Evolutionary conservation across 768 basidiomycete species (phyloP), one percentile per base, ranked within the genome.

Genomic region (Lactifluus piperatus): DNA sequence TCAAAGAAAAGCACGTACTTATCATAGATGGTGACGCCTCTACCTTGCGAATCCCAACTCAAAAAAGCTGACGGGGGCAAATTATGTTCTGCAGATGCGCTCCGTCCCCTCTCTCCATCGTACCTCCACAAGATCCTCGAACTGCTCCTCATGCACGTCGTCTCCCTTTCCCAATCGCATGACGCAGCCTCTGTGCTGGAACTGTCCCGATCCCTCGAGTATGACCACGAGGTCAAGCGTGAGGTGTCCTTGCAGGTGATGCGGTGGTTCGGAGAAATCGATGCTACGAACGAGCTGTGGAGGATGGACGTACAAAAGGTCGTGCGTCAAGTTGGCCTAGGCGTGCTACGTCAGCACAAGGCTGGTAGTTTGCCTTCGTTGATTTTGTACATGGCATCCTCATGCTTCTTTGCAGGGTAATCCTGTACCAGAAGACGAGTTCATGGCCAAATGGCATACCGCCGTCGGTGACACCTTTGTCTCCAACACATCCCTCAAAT

Each of bases 391-490:
- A 34, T 34, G 34, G 13, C 13, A 50, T 34, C 24, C 41, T 53
- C 11, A 29, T 27, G 14, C 39, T 14, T 34, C 5, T 37, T n/a
- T 30, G 13, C 39, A 92, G 88, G 75, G 84, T 48, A 80, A 83
- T 1, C 73, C 85, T 0, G 78, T 91, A 16, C 65, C 72, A 2
- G 77, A 81, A 61, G 75, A 74, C 5, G 75, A 74, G 1, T 83
- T 97, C 53, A 49, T 91, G 22, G 62, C 67, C 0, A 78, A 78
- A 55, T 97, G 95, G 95, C 83, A 79, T 57, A 69, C 71, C 0
- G 76, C 79, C 9, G 86, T 93, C 1, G 92, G 94, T 1, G 91
- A 94, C 68, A 78, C 82, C 3, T 95, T 91, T 68, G 80, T 80
- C 56, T 70, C 77, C 2, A 55, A 72, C 3, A 81, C 91, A n/a